A percentile compares a stretch with the other conserved stretches of the same genome.
phyloP scores from a whole-genome alignment of 1,284 basidiomycete genomes.

The Anthracocystis panici-leucophaei region DNA sequence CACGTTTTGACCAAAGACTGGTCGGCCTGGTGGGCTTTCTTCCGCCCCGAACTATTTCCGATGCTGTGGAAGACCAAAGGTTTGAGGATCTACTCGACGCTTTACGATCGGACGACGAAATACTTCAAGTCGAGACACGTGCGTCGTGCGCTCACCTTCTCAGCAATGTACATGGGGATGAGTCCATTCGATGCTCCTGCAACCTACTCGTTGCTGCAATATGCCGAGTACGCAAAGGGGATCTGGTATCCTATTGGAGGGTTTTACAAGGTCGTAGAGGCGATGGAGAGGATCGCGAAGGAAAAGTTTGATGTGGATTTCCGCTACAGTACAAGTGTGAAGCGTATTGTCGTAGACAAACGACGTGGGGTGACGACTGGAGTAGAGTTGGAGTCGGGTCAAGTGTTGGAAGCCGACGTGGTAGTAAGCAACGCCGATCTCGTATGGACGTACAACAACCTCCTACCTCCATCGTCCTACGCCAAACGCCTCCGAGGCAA shows the following conservation, averaged over 20 bases:
- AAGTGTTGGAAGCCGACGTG: constrained; percentile 71
- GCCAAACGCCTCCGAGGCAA: constrained; percentile 59
- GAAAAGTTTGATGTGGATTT: constrained; percentile 71
- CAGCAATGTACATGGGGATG: constrained; percentile 70
- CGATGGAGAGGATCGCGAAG: constrained; percentile 71
- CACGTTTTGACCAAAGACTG: constrained; percentile 73
- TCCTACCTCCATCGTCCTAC: constrained; percentile 70
- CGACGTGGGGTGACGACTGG: constrained; percentile 64
- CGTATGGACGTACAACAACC: constrained; percentile 72
- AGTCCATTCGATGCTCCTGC: constrained; percentile 74
- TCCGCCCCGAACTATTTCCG: constrained; percentile 71
- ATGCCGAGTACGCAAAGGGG: constrained; percentile 73
- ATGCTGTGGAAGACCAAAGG: constrained; percentile 67
- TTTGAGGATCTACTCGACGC: constrained; percentile 58
- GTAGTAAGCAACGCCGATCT: constrained; percentile 74
- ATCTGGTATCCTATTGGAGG: constrained; percentile 74
- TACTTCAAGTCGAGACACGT: constrained; percentile 73
- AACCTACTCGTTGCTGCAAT: constrained; percentile 73
- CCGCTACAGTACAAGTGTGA: constrained; percentile 71
- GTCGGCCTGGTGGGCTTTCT: constrained; percentile 70
- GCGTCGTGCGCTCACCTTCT: constrained; percentile 45
- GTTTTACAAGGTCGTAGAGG: constrained; percentile 72
- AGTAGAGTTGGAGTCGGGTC: constrained; percentile 71
- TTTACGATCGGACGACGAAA: constrained; percentile 68
- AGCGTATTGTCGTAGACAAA: constrained; percentile 66